Conservation (phyloP, 495 filamentous ascomycete genomes). For the Jackrogersella minutella region DNA sequence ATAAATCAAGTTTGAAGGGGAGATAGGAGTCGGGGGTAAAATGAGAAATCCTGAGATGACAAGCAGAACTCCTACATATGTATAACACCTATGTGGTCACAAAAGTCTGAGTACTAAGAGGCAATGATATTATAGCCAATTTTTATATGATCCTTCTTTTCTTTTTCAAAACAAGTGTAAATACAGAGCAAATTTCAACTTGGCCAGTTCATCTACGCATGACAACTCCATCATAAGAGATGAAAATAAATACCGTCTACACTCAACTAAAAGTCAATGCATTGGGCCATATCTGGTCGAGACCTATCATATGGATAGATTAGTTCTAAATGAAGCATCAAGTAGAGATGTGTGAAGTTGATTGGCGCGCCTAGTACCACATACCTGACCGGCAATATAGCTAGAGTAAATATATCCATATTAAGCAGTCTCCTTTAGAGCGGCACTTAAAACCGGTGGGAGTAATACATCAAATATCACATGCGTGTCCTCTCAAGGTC, state of each 20-base stretch:
- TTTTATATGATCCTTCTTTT: no score
- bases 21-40: not conserved
- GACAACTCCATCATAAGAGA: no score
- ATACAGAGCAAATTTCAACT: no score
- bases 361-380: slow-evolving; percentile 19
- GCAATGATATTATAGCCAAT: not conserved
- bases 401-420: slow-evolving; percentile 33
- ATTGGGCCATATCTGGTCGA: not conserved
- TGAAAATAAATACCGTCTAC: not conserved
- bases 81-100: no score
- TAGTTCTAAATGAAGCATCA: slow-evolving; percentile 2
- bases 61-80: no score
- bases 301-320: slow-evolving; percentile 23
- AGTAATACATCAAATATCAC: not conserved
- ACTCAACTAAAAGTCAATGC: not conserved
- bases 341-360: not conserved
- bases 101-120: no score
- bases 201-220: no score
- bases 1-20: not conserved
- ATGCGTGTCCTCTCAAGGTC: not conserved
- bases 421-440: slow-evolving; percentile 5
- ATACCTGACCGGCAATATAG: slow-evolving; percentile 21
- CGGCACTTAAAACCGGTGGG: slow-evolving; percentile 18
- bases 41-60: not conserved
- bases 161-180: no score